Evolutionary conservation across 2,329 filamentous ascomycete species (phyloP).

Genomic region (Penicillium digitatum): DNA sequence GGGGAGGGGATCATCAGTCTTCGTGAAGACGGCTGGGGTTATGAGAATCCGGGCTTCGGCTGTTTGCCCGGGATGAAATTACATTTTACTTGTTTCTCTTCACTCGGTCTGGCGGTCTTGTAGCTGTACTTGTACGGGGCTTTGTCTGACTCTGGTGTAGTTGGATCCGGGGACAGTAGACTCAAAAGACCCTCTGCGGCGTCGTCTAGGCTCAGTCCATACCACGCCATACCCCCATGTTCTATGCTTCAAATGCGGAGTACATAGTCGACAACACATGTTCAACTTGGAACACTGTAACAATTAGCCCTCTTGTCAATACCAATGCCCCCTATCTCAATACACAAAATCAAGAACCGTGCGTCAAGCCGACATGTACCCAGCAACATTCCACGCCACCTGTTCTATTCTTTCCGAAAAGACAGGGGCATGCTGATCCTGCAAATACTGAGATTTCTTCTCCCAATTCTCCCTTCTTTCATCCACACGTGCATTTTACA

Average conservation of each 20-base stretch:
- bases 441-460: background rate
- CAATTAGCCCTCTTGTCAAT: background rate
- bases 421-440: background rate
- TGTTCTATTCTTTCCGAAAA: background rate
- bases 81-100: constrained; percentile 26
- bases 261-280: background rate
- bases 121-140: constrained; percentile 1
- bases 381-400: background rate
- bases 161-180: background rate
- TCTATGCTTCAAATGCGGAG: background rate
- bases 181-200: background rate
- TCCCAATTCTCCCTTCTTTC: background rate
- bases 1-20: constrained; percentile 20
- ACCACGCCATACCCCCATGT: background rate
- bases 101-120: constrained; percentile 9
- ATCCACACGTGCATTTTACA: background rate
- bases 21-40: constrained; percentile 22
- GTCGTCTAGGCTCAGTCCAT: constrained; percentile 1
- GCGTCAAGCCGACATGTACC: background rate
- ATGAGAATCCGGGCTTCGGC: constrained; percentile 27
- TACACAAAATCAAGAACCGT: background rate
- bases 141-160: background rate
- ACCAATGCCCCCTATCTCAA: too few species aligned
- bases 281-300: background rate
- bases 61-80: constrained; percentile 26